Percentiles rank a stretch among this genome's conserved stretches.
Conservation (phyloP, 1,139 yeast genomes). For the Saccharomyces hybrid region DNA sequence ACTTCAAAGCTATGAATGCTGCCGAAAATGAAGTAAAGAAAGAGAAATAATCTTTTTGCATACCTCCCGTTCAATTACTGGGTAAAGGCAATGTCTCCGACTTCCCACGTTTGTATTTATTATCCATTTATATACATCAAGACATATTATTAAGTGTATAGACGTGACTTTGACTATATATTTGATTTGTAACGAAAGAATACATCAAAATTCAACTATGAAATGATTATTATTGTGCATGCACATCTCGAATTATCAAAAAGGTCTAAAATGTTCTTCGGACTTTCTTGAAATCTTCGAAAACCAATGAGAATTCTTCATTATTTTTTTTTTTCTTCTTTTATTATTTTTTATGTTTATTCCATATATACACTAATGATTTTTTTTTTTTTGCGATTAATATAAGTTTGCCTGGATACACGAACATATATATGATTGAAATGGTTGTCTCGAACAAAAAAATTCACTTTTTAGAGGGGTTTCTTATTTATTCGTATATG, state of each 20-base stretch:
- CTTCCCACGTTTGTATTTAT: constrained; percentile 1
- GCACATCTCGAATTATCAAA: background rate
- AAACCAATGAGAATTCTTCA: background rate
- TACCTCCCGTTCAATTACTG: constrained; percentile 1
- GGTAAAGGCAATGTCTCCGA: background rate
- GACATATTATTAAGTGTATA: background rate
- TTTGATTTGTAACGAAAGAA: background rate
- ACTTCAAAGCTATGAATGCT: constrained; percentile 6
- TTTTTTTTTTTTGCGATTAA: background rate
- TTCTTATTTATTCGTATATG: background rate
- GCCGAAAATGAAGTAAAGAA: constrained; percentile 7
- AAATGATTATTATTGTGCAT: background rate
- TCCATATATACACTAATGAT: background rate
- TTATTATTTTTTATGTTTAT: background rate
- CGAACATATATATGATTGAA: background rate
- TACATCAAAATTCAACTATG: background rate
- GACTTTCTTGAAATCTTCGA: background rate
- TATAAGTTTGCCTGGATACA: too few species aligned
- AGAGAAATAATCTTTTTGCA: constrained; percentile 7
- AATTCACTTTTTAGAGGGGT: background rate
- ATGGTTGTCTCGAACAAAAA: background rate
- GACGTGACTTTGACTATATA: background rate
- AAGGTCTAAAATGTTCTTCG: background rate
- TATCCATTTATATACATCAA: background rate
- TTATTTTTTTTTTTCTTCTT: too few species aligned